Conservation (phyloP, 108 stramenopile species). For the Nitzschia inconspicua region DNA sequence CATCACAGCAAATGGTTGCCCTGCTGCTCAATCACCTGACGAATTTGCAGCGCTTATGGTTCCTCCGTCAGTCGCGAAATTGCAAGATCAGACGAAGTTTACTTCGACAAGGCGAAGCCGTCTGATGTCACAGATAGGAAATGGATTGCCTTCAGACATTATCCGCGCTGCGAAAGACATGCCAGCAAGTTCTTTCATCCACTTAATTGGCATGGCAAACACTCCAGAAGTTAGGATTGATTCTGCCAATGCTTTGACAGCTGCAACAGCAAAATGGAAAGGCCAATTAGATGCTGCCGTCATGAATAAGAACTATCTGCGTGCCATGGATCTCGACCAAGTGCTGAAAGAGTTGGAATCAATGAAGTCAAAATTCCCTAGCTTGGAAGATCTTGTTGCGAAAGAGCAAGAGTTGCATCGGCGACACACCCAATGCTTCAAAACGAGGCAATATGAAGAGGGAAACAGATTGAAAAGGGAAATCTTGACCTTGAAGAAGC, state of each 20-base stretch:
- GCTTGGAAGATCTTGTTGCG: conserved; percentile 19
- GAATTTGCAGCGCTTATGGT: conserved; percentile 35
- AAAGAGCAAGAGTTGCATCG: conserved; percentile 28
- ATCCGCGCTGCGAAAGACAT: conserved; percentile 23
- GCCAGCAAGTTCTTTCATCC: conserved; percentile 27
- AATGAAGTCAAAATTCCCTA: conserved; percentile 17
- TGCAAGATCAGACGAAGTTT: conserved; percentile 12
- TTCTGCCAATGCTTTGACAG: conserved; percentile 14
- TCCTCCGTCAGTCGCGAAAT: conserved; percentile 29
- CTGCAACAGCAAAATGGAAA: conserved; percentile 6
- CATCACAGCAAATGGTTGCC: conserved; percentile 38
- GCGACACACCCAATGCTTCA: conserved; percentile 9
- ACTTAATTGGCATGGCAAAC: conserved; percentile 31
- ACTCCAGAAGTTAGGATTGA: conserved; percentile 32
- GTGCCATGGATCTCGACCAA: conserved; percentile 22
- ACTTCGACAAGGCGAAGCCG: conserved; percentile 18
- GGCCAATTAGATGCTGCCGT: conserved; percentile 9
- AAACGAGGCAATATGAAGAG: conserved; percentile 24
- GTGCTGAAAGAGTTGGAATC: conserved; percentile 21
- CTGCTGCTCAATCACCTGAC: conserved; percentile 35
- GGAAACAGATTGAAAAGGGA: conserved; percentile 29
- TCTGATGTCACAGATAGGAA: conserved; percentile 20
- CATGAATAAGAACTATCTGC: conserved; percentile 20
- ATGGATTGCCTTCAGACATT: conserved; percentile 23
- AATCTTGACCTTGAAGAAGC: conserved; percentile 25